Conservation (phyloP, 306 rosid genomes). For the Mucuna pruriens region DNA sequence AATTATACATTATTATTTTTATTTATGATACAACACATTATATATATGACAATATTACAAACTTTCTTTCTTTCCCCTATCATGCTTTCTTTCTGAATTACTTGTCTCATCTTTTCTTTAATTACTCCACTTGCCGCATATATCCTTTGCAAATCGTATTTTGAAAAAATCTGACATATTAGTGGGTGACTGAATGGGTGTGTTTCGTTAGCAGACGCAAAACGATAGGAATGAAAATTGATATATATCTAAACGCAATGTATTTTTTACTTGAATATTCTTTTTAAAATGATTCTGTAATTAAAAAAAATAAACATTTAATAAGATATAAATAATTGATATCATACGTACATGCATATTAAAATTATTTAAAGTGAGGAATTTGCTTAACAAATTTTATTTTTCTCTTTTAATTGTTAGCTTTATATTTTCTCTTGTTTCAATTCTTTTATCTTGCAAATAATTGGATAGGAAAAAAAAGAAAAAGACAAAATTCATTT, state of each 20-base stretch:
- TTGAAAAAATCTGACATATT: neutral
- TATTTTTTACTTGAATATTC: neutral
- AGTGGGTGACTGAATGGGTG: constrained; percentile 10
- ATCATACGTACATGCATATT: neutral
- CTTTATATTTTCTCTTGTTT: neutral
- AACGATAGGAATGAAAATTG: neutral
- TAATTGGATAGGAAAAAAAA: neutral
- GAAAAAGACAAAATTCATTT: neutral
- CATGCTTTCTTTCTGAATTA: constrained; percentile 43
- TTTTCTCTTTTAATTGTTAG: neutral
- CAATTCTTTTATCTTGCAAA: neutral
- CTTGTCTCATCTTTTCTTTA: constrained; percentile 31
- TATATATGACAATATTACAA: constrained; percentile 45
- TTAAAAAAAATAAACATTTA: neutral
- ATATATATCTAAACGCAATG: neutral
- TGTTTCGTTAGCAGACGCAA: constrained; percentile 25
- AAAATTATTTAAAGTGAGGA: neutral
- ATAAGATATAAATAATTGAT: neutral
- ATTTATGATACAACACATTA: constrained; percentile 29
- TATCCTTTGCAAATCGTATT: constrained; percentile 26
- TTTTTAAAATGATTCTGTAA: neutral
- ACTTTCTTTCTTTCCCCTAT: constrained; percentile 36
- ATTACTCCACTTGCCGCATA: constrained; percentile 32
- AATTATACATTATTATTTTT: no score
- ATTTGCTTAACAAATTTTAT: neutral